phyloP scores from a whole-genome alignment of 495 filamentous ascomycete species.

The Aspergillus leporis region DNA sequence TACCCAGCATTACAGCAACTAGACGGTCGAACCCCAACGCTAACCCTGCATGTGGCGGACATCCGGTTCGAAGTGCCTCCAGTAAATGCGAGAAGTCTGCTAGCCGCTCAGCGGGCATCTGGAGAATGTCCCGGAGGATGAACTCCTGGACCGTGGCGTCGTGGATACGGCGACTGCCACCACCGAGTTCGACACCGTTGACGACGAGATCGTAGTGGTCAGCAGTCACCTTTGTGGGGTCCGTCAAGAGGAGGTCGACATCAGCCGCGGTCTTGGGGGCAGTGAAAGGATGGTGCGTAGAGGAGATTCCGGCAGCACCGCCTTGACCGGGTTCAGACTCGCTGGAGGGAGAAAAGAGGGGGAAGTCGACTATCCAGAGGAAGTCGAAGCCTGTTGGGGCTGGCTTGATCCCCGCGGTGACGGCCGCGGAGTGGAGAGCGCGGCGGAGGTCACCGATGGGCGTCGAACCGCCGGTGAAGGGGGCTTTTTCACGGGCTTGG shows the following conservation, averaged over 20 bases:
- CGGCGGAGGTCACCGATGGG: slow-evolving; percentile 74
- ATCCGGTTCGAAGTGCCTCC: slow-evolving; percentile 78
- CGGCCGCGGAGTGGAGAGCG: slow-evolving; percentile 65
- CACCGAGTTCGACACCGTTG: slow-evolving; percentile 93
- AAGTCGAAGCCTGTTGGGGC: slow-evolving; percentile 60
- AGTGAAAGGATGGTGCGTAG: slow-evolving; percentile 97
- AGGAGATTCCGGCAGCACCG: slow-evolving; percentile 73
- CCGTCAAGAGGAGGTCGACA: slow-evolving; percentile 68
- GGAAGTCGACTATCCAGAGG: slow-evolving; percentile 87
- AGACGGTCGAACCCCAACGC: slow-evolving; percentile 91
- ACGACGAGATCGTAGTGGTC: slow-evolving; percentile 96
- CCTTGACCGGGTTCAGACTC: slow-evolving; percentile 78
- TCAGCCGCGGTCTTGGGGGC: slow-evolving; percentile 74
- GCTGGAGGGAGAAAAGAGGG: slow-evolving; percentile 77
- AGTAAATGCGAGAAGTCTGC: slow-evolving; percentile 82
- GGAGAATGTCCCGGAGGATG: slow-evolving; percentile 79
- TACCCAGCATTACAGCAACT: slow-evolving; percentile 75
- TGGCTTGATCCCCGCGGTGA: slow-evolving; percentile 56
- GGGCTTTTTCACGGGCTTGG: slow-evolving; percentile 68
- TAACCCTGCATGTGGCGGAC: slow-evolving; percentile 95
- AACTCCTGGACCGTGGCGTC: slow-evolving; percentile 80
- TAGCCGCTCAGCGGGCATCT: slow-evolving; percentile 60
- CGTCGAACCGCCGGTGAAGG: slow-evolving; percentile 68
- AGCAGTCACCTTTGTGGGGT: slow-evolving; percentile 69
- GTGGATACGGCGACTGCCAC: slow-evolving; percentile 92